Base-by-base conservation (phyloP, 2,329 filamentous ascomycete genomes). In the Magnaporthiopsis rhizophila region DNA sequence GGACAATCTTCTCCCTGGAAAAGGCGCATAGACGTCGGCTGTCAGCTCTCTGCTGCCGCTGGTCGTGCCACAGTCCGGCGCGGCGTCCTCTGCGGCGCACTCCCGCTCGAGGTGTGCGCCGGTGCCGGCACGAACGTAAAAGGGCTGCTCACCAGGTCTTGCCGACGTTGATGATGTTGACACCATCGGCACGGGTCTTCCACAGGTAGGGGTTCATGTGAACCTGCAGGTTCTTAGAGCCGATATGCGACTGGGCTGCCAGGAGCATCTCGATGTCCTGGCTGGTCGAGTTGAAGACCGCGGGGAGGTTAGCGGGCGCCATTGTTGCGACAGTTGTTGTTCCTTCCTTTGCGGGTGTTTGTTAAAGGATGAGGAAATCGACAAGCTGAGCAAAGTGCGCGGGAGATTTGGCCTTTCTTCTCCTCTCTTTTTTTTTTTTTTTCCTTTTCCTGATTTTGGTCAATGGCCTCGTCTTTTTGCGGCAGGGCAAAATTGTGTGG, bases 251-350 rank as follows among this genome's bases (percentile, higher is more conserved):
- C 85, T 98, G 93, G 76, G 96, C 93, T 77, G 93, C 90, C 75
- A 99, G 90, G 78, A 99, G 92, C 91, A 93, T 95, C 91, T 99
- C 95, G 84, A 99, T 96, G 86, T 99, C 95, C 85, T 96, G 89
- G 78, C 89, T 89, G 76, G 95, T 98, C 78, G 95, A 91, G 86
- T 97, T 95, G 89, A 99, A 97, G 77, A 90, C 85, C 72, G 93
- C 85, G 79, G 95, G 95, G 72, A 97, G 90, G 85, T 97, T 96
- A 76, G 88, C 86, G 80, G 94, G 91, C 79, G 93, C 92, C 94
- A 97, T 97, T 79, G 88, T 95, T 88, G 84, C 79, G 80, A 75
- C 72, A 68, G 58, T 28, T 62, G 15, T 62, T 56, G 38, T 59
- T 58, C 62, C 53, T 63, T 38, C 30, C 26, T 73, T 75, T 75